Percentiles rank a stretch among this genome's conserved stretches.
These are phyloP conservation scores for Fraxinus nigra DNA, from an alignment of 305 asterid genomes.

Conservation along the genomic window DNA sequence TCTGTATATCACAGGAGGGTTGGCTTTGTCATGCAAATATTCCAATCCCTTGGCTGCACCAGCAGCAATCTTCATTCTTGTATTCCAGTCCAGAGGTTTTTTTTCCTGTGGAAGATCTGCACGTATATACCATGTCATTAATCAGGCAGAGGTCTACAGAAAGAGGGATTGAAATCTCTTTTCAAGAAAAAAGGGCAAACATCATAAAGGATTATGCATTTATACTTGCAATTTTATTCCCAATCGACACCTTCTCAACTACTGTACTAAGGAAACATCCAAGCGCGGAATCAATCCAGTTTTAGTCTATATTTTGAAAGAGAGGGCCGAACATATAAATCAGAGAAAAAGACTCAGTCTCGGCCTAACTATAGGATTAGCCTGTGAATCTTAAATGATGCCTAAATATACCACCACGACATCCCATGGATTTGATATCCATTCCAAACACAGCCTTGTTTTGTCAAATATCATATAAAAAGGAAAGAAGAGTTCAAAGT, in stretches of 20 bases:
- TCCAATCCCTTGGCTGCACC: slow-evolving; percentile 96
- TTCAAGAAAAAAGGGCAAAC: not conserved
- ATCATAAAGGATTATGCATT: not conserved
- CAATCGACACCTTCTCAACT: not conserved
- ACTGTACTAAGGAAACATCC: not conserved
- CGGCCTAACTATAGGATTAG: not conserved
- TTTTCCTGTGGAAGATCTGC: slow-evolving; percentile 71
- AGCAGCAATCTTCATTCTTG: slow-evolving; percentile 89
- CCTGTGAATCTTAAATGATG: not conserved
- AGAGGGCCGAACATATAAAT: not conserved
- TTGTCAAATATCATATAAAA: not conserved
- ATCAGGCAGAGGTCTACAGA: not conserved
- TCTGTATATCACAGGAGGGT: slow-evolving; percentile 90
- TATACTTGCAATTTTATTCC: slow-evolving; percentile 1
- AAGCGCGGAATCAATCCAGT: not conserved
- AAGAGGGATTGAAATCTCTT: not conserved
- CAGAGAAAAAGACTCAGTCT: not conserved
- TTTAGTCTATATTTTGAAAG: not conserved
- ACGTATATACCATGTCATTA: slow-evolving; percentile 1
- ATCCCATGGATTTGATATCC: not conserved
- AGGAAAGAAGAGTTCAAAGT: not conserved
- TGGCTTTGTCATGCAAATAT: slow-evolving; percentile 89
- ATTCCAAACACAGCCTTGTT: not conserved
- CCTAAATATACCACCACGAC: not conserved
- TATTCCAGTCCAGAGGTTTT: slow-evolving; percentile 85